Evolutionary conservation across 83 land plant genomes (phyloP).

Genomic region (Thuja plicata): DNA sequence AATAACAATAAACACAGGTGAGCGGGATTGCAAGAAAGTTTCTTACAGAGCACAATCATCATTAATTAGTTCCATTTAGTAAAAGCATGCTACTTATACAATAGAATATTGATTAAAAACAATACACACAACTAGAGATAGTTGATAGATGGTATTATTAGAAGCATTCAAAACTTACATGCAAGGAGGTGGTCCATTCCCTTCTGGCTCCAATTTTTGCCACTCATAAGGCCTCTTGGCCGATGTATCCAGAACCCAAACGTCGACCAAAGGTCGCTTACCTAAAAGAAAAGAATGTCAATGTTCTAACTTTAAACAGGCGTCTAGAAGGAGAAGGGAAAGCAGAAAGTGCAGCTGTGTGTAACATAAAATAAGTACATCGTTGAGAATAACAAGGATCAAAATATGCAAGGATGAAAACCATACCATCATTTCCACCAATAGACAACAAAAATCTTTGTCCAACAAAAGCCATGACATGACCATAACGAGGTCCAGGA

Average conservation of each 20-base stretch:
- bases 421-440: slow-evolving; percentile 60
- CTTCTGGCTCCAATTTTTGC: slow-evolving; percentile 63
- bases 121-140: background rate
- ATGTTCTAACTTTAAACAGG: background rate
- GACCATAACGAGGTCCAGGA: slow-evolving; percentile 67
- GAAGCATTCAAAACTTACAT: slow-evolving; percentile 33
- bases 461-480: slow-evolving; percentile 64
- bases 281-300: slow-evolving; percentile 28
- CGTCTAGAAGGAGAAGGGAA: background rate
- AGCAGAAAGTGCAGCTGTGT: background rate
- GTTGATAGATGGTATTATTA: background rate
- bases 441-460: slow-evolving; percentile 50
- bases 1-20: background rate
- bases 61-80: background rate
- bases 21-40: background rate
- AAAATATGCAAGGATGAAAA: background rate
- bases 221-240: slow-evolving; percentile 61
- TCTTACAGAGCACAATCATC: background rate
- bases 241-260: slow-evolving; percentile 62
- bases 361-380: background rate
- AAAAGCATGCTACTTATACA: background rate
- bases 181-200: slow-evolving; percentile 71
- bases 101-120: background rate
- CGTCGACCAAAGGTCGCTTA: slow-evolving; percentile 52
- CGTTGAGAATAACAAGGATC: background rate